Evolutionary conservation across 306 rosid species (phyloP).

Genomic region (Cercis canadensis): DNA sequence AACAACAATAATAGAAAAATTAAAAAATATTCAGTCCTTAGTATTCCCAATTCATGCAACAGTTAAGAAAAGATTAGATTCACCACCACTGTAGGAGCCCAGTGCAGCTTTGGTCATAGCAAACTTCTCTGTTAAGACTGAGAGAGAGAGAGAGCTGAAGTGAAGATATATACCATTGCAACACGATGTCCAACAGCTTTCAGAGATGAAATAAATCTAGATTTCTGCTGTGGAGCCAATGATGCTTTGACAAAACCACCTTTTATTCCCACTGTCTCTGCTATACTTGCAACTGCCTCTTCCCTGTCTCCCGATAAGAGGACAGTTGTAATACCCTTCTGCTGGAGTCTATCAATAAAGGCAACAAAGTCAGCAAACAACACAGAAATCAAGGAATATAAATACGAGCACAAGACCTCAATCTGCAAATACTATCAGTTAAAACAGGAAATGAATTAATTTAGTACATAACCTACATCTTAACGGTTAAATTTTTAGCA

Average conservation of each 20-base stretch:
- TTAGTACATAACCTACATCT: not conserved
- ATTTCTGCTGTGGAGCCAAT: conserved; percentile 83
- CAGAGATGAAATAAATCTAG: conserved; percentile 74
- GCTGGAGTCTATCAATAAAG: conserved; percentile 73
- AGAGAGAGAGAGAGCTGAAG: not conserved
- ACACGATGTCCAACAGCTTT: conserved; percentile 84
- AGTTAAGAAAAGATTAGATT: conserved; percentile 16
- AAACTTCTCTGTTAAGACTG: conserved; percentile 9
- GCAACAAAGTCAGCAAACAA: conserved; percentile 48
- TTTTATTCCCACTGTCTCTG: conserved; percentile 79
- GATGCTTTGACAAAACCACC: conserved; percentile 72
- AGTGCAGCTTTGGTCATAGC: conserved; percentile 27
- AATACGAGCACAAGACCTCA: conserved; percentile 8
- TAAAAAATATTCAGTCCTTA: conserved; percentile 20
- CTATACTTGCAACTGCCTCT: conserved; percentile 95
- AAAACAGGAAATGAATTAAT: conserved; percentile 26
- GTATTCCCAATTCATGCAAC: conserved; percentile 4
- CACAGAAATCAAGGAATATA: conserved; percentile 28
- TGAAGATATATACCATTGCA: conserved; percentile 80
- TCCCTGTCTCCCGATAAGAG: conserved; percentile 99
- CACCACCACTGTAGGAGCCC: conserved; percentile 11
- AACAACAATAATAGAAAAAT: conserved; percentile 1
- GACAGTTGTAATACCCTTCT: conserved; percentile 83
- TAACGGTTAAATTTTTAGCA: conserved; percentile 23
- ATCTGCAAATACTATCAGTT: conserved; percentile 10